Conservation (phyloP, 2,329 filamentous ascomycete genomes). For the Aureobasidium sp. region DNA sequence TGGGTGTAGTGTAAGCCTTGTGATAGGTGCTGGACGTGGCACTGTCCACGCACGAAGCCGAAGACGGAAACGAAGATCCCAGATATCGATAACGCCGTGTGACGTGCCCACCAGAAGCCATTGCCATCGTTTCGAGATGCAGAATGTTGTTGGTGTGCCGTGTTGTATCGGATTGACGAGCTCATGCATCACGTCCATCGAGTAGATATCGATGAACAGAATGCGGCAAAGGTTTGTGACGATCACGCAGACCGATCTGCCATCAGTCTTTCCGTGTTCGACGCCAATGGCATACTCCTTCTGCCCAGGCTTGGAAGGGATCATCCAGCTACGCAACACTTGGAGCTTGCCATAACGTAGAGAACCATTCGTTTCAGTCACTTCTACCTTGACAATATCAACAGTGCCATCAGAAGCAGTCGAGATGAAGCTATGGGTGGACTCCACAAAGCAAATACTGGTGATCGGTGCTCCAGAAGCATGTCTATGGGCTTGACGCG, state of each 20-base stretch:
- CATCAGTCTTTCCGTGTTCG: conserved; percentile 80
- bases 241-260: conserved; percentile 71
- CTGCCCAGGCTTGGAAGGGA: conserved; percentile 30
- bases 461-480: conserved; percentile 62
- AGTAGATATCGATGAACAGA: conserved; percentile 75
- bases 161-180: conserved; percentile 86
- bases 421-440: conserved; percentile 87
- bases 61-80: conserved; percentile 93
- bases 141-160: conserved; percentile 85
- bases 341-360: conserved; percentile 68
- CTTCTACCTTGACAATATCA: conserved; percentile 78
- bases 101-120: conserved; percentile 90
- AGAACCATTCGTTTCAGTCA: conserved; percentile 42
- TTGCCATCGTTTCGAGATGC: conserved; percentile 72
- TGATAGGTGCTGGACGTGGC: conserved; percentile 69
- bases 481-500: conserved; percentile 77
- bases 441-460: conserved; percentile 82
- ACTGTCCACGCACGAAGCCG: conserved; percentile 83
- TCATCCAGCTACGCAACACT: conserved; percentile 69
- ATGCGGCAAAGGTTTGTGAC: conserved; percentile 81
- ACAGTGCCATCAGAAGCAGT: conserved; percentile 85
- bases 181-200: conserved; percentile 72
- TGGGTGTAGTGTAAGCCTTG: conserved; percentile 71
- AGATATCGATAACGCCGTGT: conserved; percentile 85
- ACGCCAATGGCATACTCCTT: conserved; percentile 77